Conservation (phyloP, 2,329 filamentous ascomycete genomes). For the Zymoseptoria crescenta region DNA sequence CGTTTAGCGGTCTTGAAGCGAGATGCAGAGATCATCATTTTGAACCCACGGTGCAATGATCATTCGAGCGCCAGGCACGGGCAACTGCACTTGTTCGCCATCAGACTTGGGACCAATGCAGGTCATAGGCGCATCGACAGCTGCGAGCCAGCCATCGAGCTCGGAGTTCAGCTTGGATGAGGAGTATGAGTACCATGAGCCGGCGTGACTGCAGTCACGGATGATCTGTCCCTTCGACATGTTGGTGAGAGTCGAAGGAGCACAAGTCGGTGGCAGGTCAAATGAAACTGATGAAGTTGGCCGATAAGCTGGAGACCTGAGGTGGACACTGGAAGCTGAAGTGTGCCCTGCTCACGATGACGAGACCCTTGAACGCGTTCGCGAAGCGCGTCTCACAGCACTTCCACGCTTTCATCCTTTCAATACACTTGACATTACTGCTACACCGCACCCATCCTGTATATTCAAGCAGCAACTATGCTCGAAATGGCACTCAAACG, state of each 20-base stretch:
- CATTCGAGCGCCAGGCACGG: conserved; percentile 65
- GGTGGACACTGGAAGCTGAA: not conserved
- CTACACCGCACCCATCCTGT: not conserved
- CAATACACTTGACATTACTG: not conserved
- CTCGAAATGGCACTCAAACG: conserved; percentile 50
- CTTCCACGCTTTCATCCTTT: not conserved
- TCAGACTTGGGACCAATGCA: conserved; percentile 45
- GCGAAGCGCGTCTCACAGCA: not conserved
- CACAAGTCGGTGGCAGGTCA: not conserved
- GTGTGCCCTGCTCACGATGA: not conserved
- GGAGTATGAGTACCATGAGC: conserved; percentile 73
- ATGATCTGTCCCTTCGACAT: conserved; percentile 28
- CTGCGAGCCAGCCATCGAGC: conserved; percentile 66
- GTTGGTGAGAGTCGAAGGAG: not conserved
- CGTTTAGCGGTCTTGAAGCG: conserved; percentile 23
- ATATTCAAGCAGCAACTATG: not conserved
- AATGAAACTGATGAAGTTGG: not conserved
- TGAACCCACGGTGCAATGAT: conserved; percentile 77
- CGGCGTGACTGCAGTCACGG: conserved; percentile 66
- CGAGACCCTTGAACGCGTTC: not conserved
- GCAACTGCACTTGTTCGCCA: conserved; percentile 43
- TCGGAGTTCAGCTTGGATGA: conserved; percentile 53
- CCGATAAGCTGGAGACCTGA: not conserved
- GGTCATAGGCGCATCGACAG: conserved; percentile 60
- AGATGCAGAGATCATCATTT: conserved; percentile 7